Conservation (phyloP, 495 filamentous ascomycete genomes). For the Hypomontagnella submonticulosa region DNA sequence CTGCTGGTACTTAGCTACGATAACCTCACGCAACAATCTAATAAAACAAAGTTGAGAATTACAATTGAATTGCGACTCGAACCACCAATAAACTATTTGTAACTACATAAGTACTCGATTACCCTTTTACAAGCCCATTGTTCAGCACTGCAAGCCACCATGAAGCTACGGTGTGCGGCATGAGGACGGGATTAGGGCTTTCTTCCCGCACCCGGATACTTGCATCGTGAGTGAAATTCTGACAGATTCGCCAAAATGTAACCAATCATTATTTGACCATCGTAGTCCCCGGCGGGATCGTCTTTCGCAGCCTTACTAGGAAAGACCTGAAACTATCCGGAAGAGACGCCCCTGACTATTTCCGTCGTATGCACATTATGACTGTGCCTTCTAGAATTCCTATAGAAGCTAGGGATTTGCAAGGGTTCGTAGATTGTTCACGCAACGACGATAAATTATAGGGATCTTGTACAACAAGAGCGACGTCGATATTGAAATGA, state of each 20-base stretch:
- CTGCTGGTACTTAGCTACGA: background rate
- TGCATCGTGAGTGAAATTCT: constrained; percentile 44
- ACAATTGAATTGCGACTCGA: background rate
- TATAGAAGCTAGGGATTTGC: constrained; percentile 37
- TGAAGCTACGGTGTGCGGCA: constrained; percentile 42
- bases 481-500: background rate
- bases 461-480: background rate
- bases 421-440: constrained; percentile 18
- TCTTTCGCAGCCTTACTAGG: constrained; percentile 36
- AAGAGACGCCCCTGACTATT: constrained; percentile 33
- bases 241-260: constrained; percentile 43
- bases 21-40: background rate
- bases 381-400: constrained; percentile 46
- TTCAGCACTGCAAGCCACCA: constrained; percentile 38
- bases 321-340: constrained; percentile 34
- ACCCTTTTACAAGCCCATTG: constrained; percentile 28
- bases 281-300: constrained; percentile 26
- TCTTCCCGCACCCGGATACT: constrained; percentile 42
- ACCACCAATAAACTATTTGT: background rate
- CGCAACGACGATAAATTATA: background rate
- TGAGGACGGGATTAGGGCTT: constrained; percentile 43
- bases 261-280: constrained; percentile 38
- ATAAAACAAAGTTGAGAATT: no score
- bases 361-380: constrained; percentile 36
- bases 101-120: background rate